phyloP scores from a whole-genome alignment of 1,284 basidiomycete species.

The Microbotryum violaceum region DNA sequence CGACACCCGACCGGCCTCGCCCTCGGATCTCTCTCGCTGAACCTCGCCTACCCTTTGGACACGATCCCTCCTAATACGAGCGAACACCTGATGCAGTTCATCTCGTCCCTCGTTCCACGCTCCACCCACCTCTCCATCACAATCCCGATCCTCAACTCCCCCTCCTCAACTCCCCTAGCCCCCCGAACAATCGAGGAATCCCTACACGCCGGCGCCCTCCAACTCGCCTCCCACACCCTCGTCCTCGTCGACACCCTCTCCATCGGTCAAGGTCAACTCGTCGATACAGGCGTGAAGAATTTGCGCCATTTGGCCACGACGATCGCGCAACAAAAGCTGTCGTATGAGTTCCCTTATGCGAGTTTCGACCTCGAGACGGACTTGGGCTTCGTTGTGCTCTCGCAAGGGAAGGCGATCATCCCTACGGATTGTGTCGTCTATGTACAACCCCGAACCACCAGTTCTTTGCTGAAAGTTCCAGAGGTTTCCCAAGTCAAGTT shows the following conservation, averaged over 20 bases:
- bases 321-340: slow-evolving; percentile 60
- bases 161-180: slow-evolving; percentile 38
- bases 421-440: slow-evolving; percentile 36
- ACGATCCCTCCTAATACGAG: slow-evolving; percentile 42
- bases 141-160: slow-evolving; percentile 49
- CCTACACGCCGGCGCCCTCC: slow-evolving; percentile 64
- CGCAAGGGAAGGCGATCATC: slow-evolving; percentile 52
- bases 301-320: slow-evolving; percentile 61
- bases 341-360: slow-evolving; percentile 73
- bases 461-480: background rate
- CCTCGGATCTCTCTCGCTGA: slow-evolving; percentile 58
- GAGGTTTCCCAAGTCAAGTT: slow-evolving; percentile 11
- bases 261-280: slow-evolving; percentile 33
- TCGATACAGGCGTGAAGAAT: slow-evolving; percentile 56
- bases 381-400: slow-evolving; percentile 56
- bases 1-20: slow-evolving; percentile 56
- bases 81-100: slow-evolving; percentile 49
- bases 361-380: slow-evolving; percentile 67
- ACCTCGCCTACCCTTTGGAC: slow-evolving; percentile 48
- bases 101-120: slow-evolving; percentile 48
- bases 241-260: slow-evolving; percentile 51
- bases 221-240: slow-evolving; percentile 58
- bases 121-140: slow-evolving; percentile 49
- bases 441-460: slow-evolving; percentile 17
- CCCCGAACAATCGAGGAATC: slow-evolving; percentile 63